phyloP scores from a whole-genome alignment of 108 stramenopile species.

The Cylindrotheca closterium region DNA sequence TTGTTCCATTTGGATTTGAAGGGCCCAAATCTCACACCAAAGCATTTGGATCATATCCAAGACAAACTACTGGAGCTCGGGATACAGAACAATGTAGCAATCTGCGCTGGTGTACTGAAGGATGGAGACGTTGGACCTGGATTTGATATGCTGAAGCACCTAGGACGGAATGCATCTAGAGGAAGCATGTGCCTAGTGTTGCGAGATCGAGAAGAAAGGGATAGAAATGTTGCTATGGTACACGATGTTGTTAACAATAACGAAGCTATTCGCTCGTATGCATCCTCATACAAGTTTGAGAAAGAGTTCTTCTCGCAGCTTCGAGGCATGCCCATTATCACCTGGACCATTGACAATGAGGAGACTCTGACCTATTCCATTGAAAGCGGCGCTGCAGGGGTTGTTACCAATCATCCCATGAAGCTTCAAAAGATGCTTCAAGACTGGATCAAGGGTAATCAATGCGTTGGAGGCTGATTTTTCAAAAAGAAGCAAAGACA shows the following conservation, averaged over 20 bases:
- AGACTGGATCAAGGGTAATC: no score
- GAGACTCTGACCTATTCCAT: not conserved
- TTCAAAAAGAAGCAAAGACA: no score
- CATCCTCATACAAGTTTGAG: not conserved
- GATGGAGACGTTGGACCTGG: slow-evolving; percentile 3
- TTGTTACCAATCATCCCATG: not conserved
- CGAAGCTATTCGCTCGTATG: not conserved
- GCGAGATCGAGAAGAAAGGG: not conserved
- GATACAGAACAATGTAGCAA: not conserved
- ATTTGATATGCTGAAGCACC: not conserved
- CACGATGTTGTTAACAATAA: not conserved
- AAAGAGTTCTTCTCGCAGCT: not conserved
- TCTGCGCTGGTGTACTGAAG: not conserved
- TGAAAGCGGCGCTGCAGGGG: not conserved
- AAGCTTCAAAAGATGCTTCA: no score
- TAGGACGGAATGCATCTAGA: not conserved
- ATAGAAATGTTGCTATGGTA: not conserved
- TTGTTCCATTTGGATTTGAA: not conserved
- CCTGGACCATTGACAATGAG: not conserved
- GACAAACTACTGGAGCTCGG: not conserved
- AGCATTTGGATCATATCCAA: not conserved
- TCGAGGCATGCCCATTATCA: not conserved
- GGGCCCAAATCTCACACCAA: not conserved
- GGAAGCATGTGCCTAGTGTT: not conserved
- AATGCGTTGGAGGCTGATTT: no score